phyloP scores from a whole-genome alignment of 208 protist species.

The Trichomonas vaginalis region DNA sequence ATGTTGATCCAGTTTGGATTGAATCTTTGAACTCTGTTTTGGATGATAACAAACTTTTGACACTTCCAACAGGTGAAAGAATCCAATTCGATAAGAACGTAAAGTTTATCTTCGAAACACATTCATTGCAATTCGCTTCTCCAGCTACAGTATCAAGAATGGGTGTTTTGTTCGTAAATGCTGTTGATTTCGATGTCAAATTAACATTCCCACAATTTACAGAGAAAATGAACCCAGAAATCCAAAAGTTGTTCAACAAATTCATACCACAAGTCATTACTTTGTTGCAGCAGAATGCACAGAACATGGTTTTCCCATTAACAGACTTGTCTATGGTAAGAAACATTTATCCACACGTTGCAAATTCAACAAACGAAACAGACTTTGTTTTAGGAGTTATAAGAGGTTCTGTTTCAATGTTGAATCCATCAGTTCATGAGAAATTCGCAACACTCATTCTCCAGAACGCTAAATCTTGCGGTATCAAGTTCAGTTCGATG shows the following conservation, averaged over 20 bases:
- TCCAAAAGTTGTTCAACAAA: not conserved
- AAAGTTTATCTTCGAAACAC: constrained; percentile 93
- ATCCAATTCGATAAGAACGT: constrained; percentile 92
- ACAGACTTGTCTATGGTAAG: not conserved
- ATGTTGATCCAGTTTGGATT: constrained; percentile 94
- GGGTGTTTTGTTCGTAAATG: constrained; percentile 59
- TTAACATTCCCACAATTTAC: not conserved
- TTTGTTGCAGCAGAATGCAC: not conserved
- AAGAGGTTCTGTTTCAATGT: not conserved
- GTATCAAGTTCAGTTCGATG: not conserved
- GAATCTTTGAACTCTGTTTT: constrained; percentile 96
- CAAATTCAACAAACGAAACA: too few relatives aligned
- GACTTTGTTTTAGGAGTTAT: not conserved
- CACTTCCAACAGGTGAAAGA: constrained; percentile 85
- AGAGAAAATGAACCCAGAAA: not conserved
- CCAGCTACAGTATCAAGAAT: constrained; percentile 85
- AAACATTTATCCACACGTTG: not conserved
- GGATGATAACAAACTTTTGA: constrained; percentile 86
- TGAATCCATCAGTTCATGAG: not conserved
- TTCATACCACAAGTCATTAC: not conserved
- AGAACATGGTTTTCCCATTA: not conserved
- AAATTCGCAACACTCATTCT: not conserved
- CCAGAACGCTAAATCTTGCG: not conserved
- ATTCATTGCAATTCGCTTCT: constrained; percentile 82
- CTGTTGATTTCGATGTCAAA: not conserved